Evolutionary conservation across 2,329 filamentous ascomycete genomes (phyloP).

Genomic region (Akanthomyces dipterigenus): DNA sequence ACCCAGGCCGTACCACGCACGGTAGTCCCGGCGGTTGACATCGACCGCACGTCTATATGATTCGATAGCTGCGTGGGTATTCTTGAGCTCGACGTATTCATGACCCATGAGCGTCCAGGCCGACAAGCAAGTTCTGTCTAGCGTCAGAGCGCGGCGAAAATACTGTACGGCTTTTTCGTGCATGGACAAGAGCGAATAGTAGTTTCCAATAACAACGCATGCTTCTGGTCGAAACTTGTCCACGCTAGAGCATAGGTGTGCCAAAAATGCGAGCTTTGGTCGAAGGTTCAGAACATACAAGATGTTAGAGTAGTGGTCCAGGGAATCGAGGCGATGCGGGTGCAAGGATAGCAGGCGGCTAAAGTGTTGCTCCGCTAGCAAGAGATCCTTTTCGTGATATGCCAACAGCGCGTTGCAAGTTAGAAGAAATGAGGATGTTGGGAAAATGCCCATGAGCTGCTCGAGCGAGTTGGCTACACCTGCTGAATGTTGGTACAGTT

Average conservation of each 20-base stretch:
- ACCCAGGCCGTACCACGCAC: slow-evolving; percentile 94
- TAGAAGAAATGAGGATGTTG: slow-evolving; percentile 78
- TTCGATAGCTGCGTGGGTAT: slow-evolving; percentile 95
- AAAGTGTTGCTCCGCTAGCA: slow-evolving; percentile 59
- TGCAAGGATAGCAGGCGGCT: slow-evolving; percentile 74
- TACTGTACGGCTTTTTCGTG: slow-evolving; percentile 98
- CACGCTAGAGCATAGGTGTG: slow-evolving; percentile 81
- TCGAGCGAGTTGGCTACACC: slow-evolving; percentile 67
- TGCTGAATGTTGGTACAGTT: slow-evolving; percentile 80
- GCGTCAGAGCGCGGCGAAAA: slow-evolving; percentile 83
- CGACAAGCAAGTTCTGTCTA: slow-evolving; percentile 85
- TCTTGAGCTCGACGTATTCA: slow-evolving; percentile 97
- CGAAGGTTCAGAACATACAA: slow-evolving; percentile 86
- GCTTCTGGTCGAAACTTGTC: slow-evolving; percentile 97
- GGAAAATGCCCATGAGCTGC: slow-evolving; percentile 78
- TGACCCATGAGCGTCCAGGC: slow-evolving; percentile 99
- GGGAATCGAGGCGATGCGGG: slow-evolving; percentile 70
- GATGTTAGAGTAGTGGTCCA: slow-evolving; percentile 97
- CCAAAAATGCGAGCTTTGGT: slow-evolving; percentile 86
- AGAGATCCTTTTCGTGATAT: slow-evolving; percentile 83
- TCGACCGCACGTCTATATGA: slow-evolving; percentile 94
- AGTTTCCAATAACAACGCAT: slow-evolving; percentile 94
- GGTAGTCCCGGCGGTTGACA: slow-evolving; percentile 91
- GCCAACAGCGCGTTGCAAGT: slow-evolving; percentile 82
- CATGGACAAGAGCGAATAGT: slow-evolving; percentile 88